phyloP scores from a whole-genome alignment of 202 grass and related monocot species.

The Digitaria exilis region DNA sequence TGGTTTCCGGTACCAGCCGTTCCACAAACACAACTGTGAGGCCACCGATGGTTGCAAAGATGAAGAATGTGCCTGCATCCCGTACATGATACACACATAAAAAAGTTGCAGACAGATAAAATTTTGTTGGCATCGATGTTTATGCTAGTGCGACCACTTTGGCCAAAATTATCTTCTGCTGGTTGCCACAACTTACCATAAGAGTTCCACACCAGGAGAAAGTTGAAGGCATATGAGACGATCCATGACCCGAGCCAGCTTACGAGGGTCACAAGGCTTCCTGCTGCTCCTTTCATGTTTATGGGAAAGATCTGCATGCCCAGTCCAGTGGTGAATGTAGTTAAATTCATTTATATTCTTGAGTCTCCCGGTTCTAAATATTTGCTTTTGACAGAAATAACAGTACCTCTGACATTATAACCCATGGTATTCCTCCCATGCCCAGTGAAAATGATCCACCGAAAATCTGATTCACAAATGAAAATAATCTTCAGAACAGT shows the following conservation, averaged over 20 bases:
- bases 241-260: slow-evolving; percentile 80
- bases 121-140: neutral
- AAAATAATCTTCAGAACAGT: neutral
- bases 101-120: neutral
- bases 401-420: slow-evolving; percentile 89
- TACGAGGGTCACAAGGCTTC: slow-evolving; percentile 82
- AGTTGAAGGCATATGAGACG: slow-evolving; percentile 76
- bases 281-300: slow-evolving; percentile 80
- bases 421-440: slow-evolving; percentile 86
- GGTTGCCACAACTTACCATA: slow-evolving; percentile 47
- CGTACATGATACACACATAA: neutral
- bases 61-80: slow-evolving; percentile 76
- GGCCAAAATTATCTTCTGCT: neutral
- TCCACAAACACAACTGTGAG: slow-evolving; percentile 69
- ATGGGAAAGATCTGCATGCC: slow-evolving; percentile 79
- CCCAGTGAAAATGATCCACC: slow-evolving; percentile 78
- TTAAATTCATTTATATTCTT: slow-evolving; percentile 14
- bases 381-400: neutral
- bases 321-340: neutral
- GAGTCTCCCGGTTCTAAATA: neutral
- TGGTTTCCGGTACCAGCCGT: slow-evolving; percentile 75
- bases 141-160: no score
- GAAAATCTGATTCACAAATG: slow-evolving; percentile 53
- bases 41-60: slow-evolving; percentile 68
- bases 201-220: slow-evolving; percentile 77